Evolutionary conservation across 352 stramenopile species (phyloP).

Genomic region (Blastocystis hominis): DNA sequence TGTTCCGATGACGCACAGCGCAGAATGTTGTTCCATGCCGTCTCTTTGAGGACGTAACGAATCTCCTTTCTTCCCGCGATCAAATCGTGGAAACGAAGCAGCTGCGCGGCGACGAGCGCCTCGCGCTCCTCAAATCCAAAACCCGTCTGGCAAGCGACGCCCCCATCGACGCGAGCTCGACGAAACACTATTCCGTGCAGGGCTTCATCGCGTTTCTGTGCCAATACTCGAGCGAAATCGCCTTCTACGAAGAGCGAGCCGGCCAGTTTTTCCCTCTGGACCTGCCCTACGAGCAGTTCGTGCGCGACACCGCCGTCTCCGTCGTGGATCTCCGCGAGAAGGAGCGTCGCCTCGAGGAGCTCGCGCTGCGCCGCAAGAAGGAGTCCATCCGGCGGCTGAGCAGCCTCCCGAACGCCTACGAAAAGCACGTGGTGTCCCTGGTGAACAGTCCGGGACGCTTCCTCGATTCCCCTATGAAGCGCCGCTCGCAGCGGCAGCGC

Average conservation of each 20-base stretch:
- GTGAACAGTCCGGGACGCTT: neutral
- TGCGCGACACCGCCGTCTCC: neutral
- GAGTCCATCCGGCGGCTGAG: neutral
- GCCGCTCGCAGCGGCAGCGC: neutral
- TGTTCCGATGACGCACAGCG: neutral
- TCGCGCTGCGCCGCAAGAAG: no score
- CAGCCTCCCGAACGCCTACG: neutral
- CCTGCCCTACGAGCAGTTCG: neutral
- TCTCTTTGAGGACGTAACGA: neutral
- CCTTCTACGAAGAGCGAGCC: neutral
- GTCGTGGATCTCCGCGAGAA: neutral
- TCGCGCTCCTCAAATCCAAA: neutral
- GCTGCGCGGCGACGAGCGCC: neutral
- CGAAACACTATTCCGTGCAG: neutral
- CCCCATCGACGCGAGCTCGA: neutral
- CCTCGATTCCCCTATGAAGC: neutral
- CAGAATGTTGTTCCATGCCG: neutral
- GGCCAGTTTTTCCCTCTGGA: neutral
- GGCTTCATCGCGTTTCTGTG: neutral
- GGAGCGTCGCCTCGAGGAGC: neutral
- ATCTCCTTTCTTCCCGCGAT: neutral
- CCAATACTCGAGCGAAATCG: neutral
- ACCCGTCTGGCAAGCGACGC: neutral
- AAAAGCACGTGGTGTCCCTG: neutral
- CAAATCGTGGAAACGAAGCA: neutral